A percentile compares a stretch with the other conserved stretches of the same genome.
Evolutionary conservation across 495 filamentous ascomycete genomes (phyloP).

Genomic region (Penicillium daleae): DNA sequence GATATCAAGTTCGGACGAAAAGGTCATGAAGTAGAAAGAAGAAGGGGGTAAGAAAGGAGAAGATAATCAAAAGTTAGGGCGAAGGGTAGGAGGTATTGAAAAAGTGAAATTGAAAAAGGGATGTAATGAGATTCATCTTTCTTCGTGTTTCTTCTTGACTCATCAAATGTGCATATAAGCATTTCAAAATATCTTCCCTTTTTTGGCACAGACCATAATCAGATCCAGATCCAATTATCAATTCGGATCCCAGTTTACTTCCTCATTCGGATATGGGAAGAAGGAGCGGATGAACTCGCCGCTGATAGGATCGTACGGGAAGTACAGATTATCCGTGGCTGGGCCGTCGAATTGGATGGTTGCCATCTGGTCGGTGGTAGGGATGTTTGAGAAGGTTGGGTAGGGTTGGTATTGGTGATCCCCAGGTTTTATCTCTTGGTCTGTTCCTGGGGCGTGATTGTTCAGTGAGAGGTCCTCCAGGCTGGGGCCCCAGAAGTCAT

Average conservation of each 20-base stretch:
- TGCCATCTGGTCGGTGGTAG: slow-evolving; percentile 15
- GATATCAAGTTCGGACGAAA: background rate
- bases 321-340: slow-evolving; percentile 37
- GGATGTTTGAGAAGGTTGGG: background rate
- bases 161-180: slow-evolving; percentile 6
- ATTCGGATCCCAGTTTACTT: slow-evolving; percentile 24
- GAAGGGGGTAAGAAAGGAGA: background rate
- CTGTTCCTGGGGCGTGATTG: background rate
- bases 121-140: slow-evolving; percentile 4
- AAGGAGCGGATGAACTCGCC: slow-evolving; percentile 52
- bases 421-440: background rate
- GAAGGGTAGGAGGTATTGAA: background rate
- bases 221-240: background rate
- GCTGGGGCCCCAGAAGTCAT: slow-evolving; percentile 15
- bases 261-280: slow-evolving; percentile 41
- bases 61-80: background rate
- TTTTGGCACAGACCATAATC: background rate
- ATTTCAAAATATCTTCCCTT: background rate
- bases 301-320: slow-evolving; percentile 52
- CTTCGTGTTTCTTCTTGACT: slow-evolving; percentile 3
- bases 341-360: slow-evolving; percentile 14
- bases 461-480: slow-evolving; percentile 16
- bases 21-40: background rate
- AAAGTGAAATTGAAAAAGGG: background rate
- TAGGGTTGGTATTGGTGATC: background rate